These are phyloP conservation scores for Xylariaceae sp. DNA, from an alignment of 2,329 filamentous ascomycete genomes.

Conservation along the genomic window DNA sequence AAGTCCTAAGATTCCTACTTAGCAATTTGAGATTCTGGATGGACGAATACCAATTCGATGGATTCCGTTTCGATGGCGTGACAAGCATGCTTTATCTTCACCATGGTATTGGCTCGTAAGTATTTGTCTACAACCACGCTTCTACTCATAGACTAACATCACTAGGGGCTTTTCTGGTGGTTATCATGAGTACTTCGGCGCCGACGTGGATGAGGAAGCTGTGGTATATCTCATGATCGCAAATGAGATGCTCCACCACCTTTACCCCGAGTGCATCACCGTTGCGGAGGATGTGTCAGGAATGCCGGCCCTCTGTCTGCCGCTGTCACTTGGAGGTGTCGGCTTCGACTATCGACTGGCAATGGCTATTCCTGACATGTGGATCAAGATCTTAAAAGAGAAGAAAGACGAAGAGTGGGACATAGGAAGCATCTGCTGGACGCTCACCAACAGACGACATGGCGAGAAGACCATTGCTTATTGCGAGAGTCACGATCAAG, in stretches of 20 bases:
- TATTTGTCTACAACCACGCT: conserved; percentile 9
- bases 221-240: conserved; percentile 94
- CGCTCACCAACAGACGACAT: conserved; percentile 85
- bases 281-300: conserved; percentile 97
- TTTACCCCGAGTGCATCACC: conserved; percentile 85
- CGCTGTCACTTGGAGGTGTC: conserved; percentile 79
- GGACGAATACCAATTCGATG: conserved; percentile 96
- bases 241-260: conserved; percentile 88
- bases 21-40: conserved; percentile 98
- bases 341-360: conserved; percentile 96
- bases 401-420: conserved; percentile 89
- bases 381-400: conserved; percentile 98
- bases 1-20: conserved; percentile 90
- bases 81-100: conserved; percentile 97
- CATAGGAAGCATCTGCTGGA: conserved; percentile 78
- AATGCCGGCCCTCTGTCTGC: conserved; percentile 94
- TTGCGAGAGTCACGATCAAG: conserved; percentile 95
- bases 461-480: conserved; percentile 99
- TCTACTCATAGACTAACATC: conserved; percentile 23
- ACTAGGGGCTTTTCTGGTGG: conserved; percentile 87
- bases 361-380: conserved; percentile 98
- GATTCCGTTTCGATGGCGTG: conserved; percentile 96
- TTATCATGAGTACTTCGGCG: conserved; percentile 96
- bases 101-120: conserved; percentile 94
- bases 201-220: conserved; percentile 84